phyloP scores from a whole-genome alignment of 2,329 filamentous ascomycete species.

The Ilyonectria sp. region DNA sequence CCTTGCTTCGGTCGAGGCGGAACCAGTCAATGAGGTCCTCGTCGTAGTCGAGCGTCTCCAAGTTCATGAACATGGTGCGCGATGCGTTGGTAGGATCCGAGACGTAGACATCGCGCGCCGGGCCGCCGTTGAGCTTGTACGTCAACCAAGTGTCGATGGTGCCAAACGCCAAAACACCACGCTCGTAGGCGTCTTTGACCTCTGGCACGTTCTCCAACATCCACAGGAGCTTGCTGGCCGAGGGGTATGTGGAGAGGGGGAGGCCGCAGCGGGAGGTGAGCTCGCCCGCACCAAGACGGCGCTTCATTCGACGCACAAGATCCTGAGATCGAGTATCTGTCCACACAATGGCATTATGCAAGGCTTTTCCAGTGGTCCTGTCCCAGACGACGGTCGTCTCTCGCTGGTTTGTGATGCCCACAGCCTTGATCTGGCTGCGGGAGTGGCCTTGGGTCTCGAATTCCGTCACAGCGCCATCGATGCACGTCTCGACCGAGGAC shows the following conservation, averaged over 20 bases:
- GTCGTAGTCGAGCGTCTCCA: conserved; percentile 85
- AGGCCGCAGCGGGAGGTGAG: conserved; percentile 82
- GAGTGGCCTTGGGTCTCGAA: conserved; percentile 80
- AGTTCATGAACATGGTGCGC: conserved; percentile 95
- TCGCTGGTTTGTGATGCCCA: conserved; percentile 92
- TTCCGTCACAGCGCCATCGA: conserved; percentile 78
- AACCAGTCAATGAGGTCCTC: conserved; percentile 85
- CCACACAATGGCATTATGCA: conserved; percentile 92
- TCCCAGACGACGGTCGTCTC: conserved; percentile 93
- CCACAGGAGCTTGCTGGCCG: conserved; percentile 89
- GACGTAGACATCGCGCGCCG: conserved; percentile 76
- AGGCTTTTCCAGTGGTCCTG: conserved; percentile 81
- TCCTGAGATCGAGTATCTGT: conserved; percentile 84
- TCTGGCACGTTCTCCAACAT: conserved; percentile 80
- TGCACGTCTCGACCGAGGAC: conserved; percentile 82
- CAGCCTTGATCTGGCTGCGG: conserved; percentile 77
- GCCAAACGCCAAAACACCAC: conserved; percentile 82
- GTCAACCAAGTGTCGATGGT: conserved; percentile 92
- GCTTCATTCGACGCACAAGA: conserved; percentile 84
- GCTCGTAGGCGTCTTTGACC: conserved; percentile 84
- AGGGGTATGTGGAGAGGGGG: conserved; percentile 90
- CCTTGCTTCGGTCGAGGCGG: conserved; percentile 76
- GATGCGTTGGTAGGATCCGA: conserved; percentile 92
- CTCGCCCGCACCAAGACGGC: conserved; percentile 75
- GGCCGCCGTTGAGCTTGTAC: conserved; percentile 85